A percentile compares a stretch with the other conserved stretches of the same genome.
Conservation (phyloP, 1,139 yeast species). For the Taphrina confusa region DNA sequence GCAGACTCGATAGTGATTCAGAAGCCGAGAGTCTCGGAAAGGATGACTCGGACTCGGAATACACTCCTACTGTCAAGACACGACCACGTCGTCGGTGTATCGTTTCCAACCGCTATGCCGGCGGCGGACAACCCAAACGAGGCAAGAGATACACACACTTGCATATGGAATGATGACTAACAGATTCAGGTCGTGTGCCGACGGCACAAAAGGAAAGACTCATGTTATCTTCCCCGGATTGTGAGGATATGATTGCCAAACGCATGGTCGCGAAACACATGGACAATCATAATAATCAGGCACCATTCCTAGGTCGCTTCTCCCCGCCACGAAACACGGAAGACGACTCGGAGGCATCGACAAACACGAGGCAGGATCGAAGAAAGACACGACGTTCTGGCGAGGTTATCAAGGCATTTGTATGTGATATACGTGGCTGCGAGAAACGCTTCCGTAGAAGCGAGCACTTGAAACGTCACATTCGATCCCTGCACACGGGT, state of each 20-base stretch:
- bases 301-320: constrained; percentile 10
- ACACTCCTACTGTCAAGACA: neutral
- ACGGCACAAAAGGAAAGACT: constrained; percentile 15
- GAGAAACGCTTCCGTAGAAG: constrained; percentile 60
- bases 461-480: constrained; percentile 77
- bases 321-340: constrained; percentile 4
- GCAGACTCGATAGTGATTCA: neutral
- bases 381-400: constrained; percentile 3
- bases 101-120: neutral
- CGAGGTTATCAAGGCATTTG: constrained; percentile 13
- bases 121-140: constrained; percentile 9
- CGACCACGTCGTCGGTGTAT: constrained; percentile 1
- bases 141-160: neutral
- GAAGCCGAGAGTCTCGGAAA: constrained; percentile 3
- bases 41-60: constrained; percentile 14
- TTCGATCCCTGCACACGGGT: constrained; percentile 65
- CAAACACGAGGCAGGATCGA: neutral
- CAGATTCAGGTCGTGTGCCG: constrained; percentile 10
- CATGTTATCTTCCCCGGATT: constrained; percentile 7
- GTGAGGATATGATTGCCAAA: constrained; percentile 7
- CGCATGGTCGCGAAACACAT: neutral
- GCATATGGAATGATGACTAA: neutral
- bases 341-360: constrained; percentile 10
- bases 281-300: neutral
- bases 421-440: constrained; percentile 31